Evolutionary conservation across 228 moss, liverwort and hornwort genomes (phyloP).

Genomic region (Sphagnum magellanicum): DNA sequence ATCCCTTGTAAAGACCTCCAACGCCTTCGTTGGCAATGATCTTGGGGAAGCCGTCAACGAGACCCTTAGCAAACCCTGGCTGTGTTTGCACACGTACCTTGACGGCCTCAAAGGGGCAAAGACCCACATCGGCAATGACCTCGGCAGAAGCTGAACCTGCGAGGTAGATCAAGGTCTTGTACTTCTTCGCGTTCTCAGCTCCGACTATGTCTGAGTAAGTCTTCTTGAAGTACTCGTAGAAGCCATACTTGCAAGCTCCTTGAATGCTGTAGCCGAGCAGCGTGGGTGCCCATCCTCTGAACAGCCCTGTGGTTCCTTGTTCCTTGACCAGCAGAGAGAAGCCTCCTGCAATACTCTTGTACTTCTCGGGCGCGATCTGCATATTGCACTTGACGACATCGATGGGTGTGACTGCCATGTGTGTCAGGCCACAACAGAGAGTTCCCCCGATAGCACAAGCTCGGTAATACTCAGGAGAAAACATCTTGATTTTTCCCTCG

Average conservation of each 20-base stretch:
- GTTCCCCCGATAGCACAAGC: constrained; percentile 76
- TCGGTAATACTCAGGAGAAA: constrained; percentile 62
- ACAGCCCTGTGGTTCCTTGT: constrained; percentile 56
- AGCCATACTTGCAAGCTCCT: constrained; percentile 87
- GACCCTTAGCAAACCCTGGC: constrained; percentile 45
- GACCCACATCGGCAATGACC: constrained; percentile 52
- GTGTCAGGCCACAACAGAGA: constrained; percentile 85
- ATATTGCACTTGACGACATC: constrained; percentile 98
- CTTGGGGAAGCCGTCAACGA: constrained; percentile 47
- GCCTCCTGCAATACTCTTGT: constrained; percentile 50
- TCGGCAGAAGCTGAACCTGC: constrained; percentile 56
- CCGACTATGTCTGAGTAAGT: constrained; percentile 58
- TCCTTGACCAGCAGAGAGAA: constrained; percentile 54
- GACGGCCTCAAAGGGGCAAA: constrained; percentile 65
- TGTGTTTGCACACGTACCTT: constrained; percentile 67
- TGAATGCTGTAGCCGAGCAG: constrained; percentile 75
- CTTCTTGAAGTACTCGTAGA: constrained; percentile 96
- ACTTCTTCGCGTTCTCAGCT: constrained; percentile 52
- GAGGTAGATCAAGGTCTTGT: constrained; percentile 66
- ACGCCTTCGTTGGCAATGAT: constrained; percentile 33
- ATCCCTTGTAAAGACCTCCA: constrained; percentile 45
- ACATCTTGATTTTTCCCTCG: constrained; percentile 59
- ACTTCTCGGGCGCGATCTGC: constrained; percentile 86
- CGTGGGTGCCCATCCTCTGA: constrained; percentile 80
- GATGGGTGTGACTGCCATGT: constrained; percentile 71